These are phyloP conservation scores for Angomonas desouzai DNA, from an alignment of 208 protist species.

Conservation along the genomic window DNA sequence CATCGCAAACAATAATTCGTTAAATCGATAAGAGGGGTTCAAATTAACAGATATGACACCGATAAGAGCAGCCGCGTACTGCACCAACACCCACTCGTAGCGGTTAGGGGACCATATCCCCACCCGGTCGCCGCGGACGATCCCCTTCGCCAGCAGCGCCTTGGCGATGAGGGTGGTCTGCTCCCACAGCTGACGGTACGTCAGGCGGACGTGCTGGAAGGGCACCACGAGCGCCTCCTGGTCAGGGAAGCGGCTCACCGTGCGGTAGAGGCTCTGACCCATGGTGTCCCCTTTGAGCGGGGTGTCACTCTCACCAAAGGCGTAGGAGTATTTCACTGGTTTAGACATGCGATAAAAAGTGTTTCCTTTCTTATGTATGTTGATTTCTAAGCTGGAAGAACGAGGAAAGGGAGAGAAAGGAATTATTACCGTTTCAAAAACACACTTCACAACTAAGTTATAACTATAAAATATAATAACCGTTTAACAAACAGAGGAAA, in stretches of 20 bases:
- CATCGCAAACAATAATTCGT: neutral
- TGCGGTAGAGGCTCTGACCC: neutral
- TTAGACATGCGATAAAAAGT: neutral
- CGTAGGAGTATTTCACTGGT: neutral
- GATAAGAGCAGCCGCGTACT: constrained; percentile 2
- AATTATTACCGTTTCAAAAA: too few species aligned
- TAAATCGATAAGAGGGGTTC: neutral
- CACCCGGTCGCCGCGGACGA: neutral
- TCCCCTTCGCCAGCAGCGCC: constrained; percentile 4
- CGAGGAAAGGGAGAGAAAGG: constrained; percentile 12
- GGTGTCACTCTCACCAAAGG: neutral
- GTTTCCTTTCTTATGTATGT: neutral
- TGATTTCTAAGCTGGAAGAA: neutral
- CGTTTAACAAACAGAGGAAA: neutral
- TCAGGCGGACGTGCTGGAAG: neutral
- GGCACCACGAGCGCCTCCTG: neutral
- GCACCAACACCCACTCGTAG: constrained; percentile 4
- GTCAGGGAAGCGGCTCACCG: neutral
- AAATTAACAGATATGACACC: neutral
- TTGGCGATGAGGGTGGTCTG: neutral
- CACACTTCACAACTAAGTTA: too few species aligned
- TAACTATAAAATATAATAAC: too few species aligned
- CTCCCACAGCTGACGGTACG: constrained; percentile 6
- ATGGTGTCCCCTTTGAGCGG: neutral
- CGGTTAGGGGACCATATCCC: constrained; percentile 3